Conservation (phyloP, 768 basidiomycete species). For the Psilocybe azurescens region DNA sequence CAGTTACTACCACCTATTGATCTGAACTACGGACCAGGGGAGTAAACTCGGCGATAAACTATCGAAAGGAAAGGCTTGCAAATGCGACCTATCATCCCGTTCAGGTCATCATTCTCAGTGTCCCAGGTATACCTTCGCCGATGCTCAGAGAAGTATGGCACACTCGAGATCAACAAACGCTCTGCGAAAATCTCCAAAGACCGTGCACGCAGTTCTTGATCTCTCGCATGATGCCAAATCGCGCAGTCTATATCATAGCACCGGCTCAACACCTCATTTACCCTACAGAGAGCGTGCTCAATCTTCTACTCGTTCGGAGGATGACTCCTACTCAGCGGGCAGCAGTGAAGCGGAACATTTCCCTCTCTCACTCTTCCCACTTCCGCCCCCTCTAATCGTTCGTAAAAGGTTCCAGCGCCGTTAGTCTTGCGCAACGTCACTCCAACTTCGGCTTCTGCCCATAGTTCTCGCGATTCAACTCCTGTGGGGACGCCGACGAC, state of each 20-base stretch:
- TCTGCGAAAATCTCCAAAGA: slow-evolving; percentile 17
- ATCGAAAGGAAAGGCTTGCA: slow-evolving; percentile 14
- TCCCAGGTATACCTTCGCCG: slow-evolving; percentile 17
- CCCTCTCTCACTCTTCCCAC: slow-evolving; percentile 40
- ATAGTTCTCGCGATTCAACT: slow-evolving; percentile 45
- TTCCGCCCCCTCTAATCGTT: slow-evolving; percentile 41
- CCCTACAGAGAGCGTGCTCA: slow-evolving; percentile 21
- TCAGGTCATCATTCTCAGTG: slow-evolving; percentile 20
- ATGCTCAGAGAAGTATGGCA: slow-evolving; percentile 13
- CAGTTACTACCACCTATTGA: slow-evolving; percentile 27
- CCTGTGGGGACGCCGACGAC: slow-evolving; percentile 49
- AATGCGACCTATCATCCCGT: slow-evolving; percentile 12
- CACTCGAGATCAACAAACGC: slow-evolving; percentile 1
- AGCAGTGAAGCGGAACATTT: slow-evolving; percentile 23
- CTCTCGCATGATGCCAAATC: slow-evolving; percentile 21
- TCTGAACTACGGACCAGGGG: slow-evolving; percentile 20
- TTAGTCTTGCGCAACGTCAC: slow-evolving; percentile 39
- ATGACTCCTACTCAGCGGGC: slow-evolving; percentile 20
- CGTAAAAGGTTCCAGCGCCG: slow-evolving; percentile 44
- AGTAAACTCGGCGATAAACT: slow-evolving; percentile 14
- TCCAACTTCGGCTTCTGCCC: slow-evolving; percentile 35
- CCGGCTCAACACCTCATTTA: slow-evolving; percentile 31
- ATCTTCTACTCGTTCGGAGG: slow-evolving; percentile 16
- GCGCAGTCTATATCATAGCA: slow-evolving; percentile 25
- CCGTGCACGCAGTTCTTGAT: slow-evolving; percentile 25